Conservation (phyloP, 805 yeast genomes). For the Blastobotrys terrestris region DNA sequence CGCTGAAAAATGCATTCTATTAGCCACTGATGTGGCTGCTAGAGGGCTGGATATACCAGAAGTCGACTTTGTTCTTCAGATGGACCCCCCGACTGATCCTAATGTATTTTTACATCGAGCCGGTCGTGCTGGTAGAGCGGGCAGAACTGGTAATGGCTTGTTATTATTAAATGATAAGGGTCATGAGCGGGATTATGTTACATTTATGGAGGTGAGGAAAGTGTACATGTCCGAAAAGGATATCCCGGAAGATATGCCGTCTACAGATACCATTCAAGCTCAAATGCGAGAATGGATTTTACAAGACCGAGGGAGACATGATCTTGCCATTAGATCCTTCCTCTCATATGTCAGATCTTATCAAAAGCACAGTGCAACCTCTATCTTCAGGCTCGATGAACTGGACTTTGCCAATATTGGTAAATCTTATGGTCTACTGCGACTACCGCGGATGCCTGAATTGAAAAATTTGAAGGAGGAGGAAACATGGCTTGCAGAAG, state of each 20-base stretch:
- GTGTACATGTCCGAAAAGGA: conserved; percentile 42
- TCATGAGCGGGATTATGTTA: conserved; percentile 75
- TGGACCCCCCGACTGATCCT: conserved; percentile 93
- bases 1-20: conserved; percentile 49
- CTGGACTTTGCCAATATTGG: conserved; percentile 72
- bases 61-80: conserved; percentile 87
- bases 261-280: neutral
- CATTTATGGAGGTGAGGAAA: conserved; percentile 68
- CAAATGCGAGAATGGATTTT: conserved; percentile 49
- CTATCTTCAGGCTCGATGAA: conserved; percentile 71
- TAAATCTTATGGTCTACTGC: conserved; percentile 66
- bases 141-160: conserved; percentile 71
- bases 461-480: conserved; percentile 53
- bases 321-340: conserved; percentile 68
- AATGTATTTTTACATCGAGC: conserved; percentile 88
- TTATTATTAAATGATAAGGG: conserved; percentile 60
- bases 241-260: conserved; percentile 9
- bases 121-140: conserved; percentile 94
- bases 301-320: conserved; percentile 75
- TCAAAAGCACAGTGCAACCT: conserved; percentile 79
- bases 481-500: conserved; percentile 62
- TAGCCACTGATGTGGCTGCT: conserved; percentile 98
- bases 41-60: conserved; percentile 94
- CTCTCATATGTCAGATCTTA: conserved; percentile 81
- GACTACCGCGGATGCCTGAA: conserved; percentile 96